These are phyloP conservation scores for Hypoxylon trugodes DNA, from an alignment of 495 filamentous ascomycete species.

Conservation along the genomic window DNA sequence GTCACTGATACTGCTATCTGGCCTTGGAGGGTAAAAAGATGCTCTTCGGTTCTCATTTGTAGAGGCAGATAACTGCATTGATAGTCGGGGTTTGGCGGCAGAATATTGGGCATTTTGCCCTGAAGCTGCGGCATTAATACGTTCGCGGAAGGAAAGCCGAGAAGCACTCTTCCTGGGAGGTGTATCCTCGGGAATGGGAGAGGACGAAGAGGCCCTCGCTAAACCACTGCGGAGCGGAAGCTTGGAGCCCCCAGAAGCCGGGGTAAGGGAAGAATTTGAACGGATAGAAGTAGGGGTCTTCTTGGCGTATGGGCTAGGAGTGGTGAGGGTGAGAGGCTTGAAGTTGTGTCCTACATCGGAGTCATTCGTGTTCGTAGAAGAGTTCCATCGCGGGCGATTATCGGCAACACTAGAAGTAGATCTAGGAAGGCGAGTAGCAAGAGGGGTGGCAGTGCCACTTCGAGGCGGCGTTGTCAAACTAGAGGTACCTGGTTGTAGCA, in stretches of 20 bases:
- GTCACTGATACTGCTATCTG: slow-evolving; percentile 32
- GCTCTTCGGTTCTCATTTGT: slow-evolving; percentile 53
- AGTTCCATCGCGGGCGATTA: slow-evolving; percentile 82
- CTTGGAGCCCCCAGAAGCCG: slow-evolving; percentile 51
- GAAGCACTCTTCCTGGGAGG: slow-evolving; percentile 47
- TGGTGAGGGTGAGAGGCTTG: slow-evolving; percentile 69
- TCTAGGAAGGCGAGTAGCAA: slow-evolving; percentile 58
- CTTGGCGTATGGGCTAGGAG: slow-evolving; percentile 70
- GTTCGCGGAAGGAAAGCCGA: slow-evolving; percentile 59
- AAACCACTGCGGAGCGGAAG: slow-evolving; percentile 59
- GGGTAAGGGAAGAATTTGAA: slow-evolving; percentile 50
- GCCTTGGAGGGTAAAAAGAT: slow-evolving; percentile 55
- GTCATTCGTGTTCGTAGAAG: slow-evolving; percentile 73
- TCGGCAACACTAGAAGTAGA: slow-evolving; percentile 57
- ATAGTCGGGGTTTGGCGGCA: slow-evolving; percentile 48
- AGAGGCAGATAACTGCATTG: slow-evolving; percentile 37
- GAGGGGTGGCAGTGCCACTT: slow-evolving; percentile 64
- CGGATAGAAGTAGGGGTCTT: slow-evolving; percentile 41
- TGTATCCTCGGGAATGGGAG: slow-evolving; percentile 51
- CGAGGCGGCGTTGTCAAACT: slow-evolving; percentile 52
- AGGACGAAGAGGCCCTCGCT: slow-evolving; percentile 49
- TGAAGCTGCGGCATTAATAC: slow-evolving; percentile 48
- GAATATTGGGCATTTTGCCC: slow-evolving; percentile 45
- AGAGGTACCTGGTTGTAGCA: slow-evolving; percentile 46
- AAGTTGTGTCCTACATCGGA: slow-evolving; percentile 74